Evolutionary conservation across 345 rosid genomes (phyloP).

Genomic region (Excoecaria agallocha): DNA sequence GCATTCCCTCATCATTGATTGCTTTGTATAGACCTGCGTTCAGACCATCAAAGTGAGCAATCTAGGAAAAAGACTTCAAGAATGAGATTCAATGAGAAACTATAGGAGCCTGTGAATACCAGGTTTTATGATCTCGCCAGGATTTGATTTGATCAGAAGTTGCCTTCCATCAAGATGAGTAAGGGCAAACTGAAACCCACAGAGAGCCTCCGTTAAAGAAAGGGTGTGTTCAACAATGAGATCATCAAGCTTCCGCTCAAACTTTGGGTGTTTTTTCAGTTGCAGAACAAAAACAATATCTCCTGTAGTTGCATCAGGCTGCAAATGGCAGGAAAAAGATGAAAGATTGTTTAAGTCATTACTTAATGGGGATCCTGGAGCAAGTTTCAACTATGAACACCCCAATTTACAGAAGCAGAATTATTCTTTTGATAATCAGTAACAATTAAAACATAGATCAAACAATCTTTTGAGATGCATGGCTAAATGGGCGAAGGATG

Average conservation of each 20-base stretch:
- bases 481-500: too few relatives aligned
- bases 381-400: not conserved
- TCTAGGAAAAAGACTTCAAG: not conserved
- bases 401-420: not conserved
- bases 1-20: slow-evolving; percentile 78
- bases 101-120: slow-evolving; percentile 27
- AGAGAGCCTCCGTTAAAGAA: slow-evolving; percentile 58
- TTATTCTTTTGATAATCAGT: not conserved
- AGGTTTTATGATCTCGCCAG: slow-evolving; percentile 62
- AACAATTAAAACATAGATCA: not conserved
- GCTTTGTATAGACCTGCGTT: slow-evolving; percentile 62
- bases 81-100: not conserved
- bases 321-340: slow-evolving; percentile 14
- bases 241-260: slow-evolving; percentile 33
- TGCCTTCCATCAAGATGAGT: slow-evolving; percentile 64
- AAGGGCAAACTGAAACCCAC: slow-evolving; percentile 61
- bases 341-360: not conserved
- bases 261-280: slow-evolving; percentile 53
- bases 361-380: not conserved
- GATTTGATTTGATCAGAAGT: slow-evolving; percentile 60
- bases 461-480: too few relatives aligned
- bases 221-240: slow-evolving; percentile 36
- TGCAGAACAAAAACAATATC: slow-evolving; percentile 51
- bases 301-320: slow-evolving; percentile 48
- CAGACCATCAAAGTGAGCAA: not conserved